Evolutionary conservation across 1,139 yeast species (phyloP), one percentile per base, ranked within the genome.

Genomic region (Scheffersomyces illinoinensis): DNA sequence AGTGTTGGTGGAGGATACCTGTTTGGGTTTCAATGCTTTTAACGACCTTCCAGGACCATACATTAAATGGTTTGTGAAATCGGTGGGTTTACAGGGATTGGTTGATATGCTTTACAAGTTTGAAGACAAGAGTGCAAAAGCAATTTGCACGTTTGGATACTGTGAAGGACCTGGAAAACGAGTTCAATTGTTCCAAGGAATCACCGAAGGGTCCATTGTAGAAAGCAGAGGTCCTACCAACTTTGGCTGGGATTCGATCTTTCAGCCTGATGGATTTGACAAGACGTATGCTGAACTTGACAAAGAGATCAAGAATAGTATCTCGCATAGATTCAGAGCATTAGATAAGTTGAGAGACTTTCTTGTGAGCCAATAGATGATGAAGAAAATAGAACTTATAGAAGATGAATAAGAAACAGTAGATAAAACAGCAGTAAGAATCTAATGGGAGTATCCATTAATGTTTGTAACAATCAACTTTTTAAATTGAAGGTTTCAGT

Each of bases 171-270:
- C 97, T 1, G 97, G 88, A 12, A 58, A 78, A 50, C 88, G 86
- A 59, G 93, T 89, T 14, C 72, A 83, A 63, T 76, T 93, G 58
- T 93, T 95, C 75, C 96, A 91, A 72, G 99, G 99, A 4, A 75
- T 87, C 52, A 91, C 97, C 3, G 79, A 84, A 19, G 99, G 99
- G 14, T 74, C 68, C 10, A 93, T 96, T 66, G 98, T 93, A 4
- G 76, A 77, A 18, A 84, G 92, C 58, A 77, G 96, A 65, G 97
- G 98, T 3, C 88, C 91, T 24, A 82, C 86, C 24, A 84, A 85
- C 61, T 96, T 96, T 71, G 99, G 99, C 3, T 96, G 98, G 97
- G 98, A 95, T 75, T 88, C 97, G 6, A 79, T 91, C 55, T 95
- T 95, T 73, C 83, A 88, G 75, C 98, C 99, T 2, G 76, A 77